A percentile compares a stretch with the other conserved stretches of the same genome.
phyloP scores from a whole-genome alignment of 1,284 basidiomycete species.

The Tetrapyrgos nigripes region DNA sequence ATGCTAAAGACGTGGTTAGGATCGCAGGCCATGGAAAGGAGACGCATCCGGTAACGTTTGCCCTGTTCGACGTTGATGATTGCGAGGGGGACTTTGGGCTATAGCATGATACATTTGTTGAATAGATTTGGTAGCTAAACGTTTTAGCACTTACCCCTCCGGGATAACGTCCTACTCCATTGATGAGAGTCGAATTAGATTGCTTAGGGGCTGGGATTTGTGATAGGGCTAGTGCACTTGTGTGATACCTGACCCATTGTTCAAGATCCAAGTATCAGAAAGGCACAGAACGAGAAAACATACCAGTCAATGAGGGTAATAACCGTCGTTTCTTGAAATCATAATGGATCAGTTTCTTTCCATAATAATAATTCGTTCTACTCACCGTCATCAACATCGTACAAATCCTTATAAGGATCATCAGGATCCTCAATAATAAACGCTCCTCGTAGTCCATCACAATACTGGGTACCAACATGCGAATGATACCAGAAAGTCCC shows the following conservation, averaged over 20 bases:
- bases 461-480: too few relatives aligned
- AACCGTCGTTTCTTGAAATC: constrained; percentile 13
- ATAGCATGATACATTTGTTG: too few relatives aligned
- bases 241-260: neutral
- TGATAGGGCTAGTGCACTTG: neutral
- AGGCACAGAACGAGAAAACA: neutral
- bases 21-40: constrained; percentile 48
- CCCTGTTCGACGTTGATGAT: constrained; percentile 32
- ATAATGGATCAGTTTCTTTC: neutral
- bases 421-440: constrained; percentile 15
- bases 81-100: too few relatives aligned
- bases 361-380: neutral
- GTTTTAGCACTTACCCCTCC: neutral
- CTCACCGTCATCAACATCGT: constrained; percentile 20
- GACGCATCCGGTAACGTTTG: constrained; percentile 48
- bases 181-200: too few relatives aligned
- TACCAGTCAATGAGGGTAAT: constrained; percentile 20
- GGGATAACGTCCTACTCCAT: neutral
- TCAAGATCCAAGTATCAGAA: neutral
- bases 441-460: constrained; percentile 21
- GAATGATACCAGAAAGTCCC: too few relatives aligned
- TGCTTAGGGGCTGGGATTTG: too few relatives aligned
- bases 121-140: neutral
- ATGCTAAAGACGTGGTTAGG: constrained; percentile 48
- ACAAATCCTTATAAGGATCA: constrained; percentile 17